Percentiles rank a stretch among this genome's conserved stretches.
phyloP scores from a whole-genome alignment of 78 protist species.

The Dictyostelium brefeldianum region DNA sequence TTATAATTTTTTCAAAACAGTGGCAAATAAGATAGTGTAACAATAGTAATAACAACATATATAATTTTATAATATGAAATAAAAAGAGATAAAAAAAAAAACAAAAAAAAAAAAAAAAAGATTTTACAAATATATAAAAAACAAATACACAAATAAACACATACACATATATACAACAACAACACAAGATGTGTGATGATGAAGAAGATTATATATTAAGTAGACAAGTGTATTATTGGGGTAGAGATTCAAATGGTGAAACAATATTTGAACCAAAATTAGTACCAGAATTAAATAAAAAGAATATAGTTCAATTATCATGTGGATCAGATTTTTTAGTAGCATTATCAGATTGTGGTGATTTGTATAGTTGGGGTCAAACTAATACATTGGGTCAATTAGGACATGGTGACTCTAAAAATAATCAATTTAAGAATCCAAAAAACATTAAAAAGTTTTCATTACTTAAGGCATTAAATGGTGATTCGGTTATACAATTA shows the following conservation, averaged over 20 bases:
- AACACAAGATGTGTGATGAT: neutral
- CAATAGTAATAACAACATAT: too few relatives aligned
- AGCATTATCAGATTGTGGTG: conserved; percentile 50
- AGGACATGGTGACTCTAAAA: conserved; percentile 67
- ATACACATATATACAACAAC: neutral
- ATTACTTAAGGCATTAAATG: conserved; percentile 43
- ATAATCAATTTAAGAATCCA: neutral
- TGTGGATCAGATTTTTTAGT: conserved; percentile 27
- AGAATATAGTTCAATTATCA: conserved; percentile 14
- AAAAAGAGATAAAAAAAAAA: too few relatives aligned
- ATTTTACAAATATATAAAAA: too few relatives aligned
- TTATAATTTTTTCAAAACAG: too few relatives aligned
- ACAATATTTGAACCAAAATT: neutral
- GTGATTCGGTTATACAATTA: conserved; percentile 16
- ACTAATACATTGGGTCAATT: conserved; percentile 74
- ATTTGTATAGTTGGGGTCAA: conserved; percentile 70
- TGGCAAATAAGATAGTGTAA: too few relatives aligned
- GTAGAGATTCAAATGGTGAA: neutral
- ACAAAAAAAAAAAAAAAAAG: too few relatives aligned
- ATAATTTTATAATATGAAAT: too few relatives aligned
- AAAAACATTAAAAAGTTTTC: conserved; percentile 50
- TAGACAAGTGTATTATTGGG: neutral
- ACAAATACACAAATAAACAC: too few relatives aligned
- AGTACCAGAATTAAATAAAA: neutral
- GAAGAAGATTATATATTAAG: neutral